Percentiles rank a stretch among this genome's conserved stretches.
These are phyloP conservation scores for Arthromyces matolae DNA, from an alignment of 768 basidiomycete genomes.

Conservation along the genomic window DNA sequence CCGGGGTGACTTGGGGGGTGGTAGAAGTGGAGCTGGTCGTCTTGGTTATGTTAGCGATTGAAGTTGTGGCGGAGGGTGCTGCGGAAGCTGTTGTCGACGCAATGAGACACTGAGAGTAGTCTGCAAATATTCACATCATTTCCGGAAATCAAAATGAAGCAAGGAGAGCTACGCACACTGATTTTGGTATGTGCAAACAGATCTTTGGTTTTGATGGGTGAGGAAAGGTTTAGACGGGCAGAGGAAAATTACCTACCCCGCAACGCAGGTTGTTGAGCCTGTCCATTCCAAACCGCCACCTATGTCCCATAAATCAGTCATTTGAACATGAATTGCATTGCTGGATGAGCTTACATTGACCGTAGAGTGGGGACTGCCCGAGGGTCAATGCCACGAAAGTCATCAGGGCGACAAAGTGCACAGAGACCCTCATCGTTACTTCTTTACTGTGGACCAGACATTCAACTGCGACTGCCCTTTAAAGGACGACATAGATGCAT, in stretches of 20 bases:
- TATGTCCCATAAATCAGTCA: too few relatives aligned
- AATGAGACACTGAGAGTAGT: conserved; percentile 39
- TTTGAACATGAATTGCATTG: neutral
- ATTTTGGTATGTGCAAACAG: conserved; percentile 23
- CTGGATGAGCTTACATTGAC: conserved; percentile 14
- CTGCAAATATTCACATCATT: conserved; percentile 20
- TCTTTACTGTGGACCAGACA: too few relatives aligned
- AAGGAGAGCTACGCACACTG: conserved; percentile 21
- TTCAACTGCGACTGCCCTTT: too few relatives aligned
- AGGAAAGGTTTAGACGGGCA: neutral
- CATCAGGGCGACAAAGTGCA: conserved; percentile 8
- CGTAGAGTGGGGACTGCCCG: conserved; percentile 16
- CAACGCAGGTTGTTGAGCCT: conserved; percentile 38
- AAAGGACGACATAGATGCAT: too few relatives aligned
- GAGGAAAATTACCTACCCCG: conserved; percentile 26
- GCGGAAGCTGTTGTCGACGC: conserved; percentile 1
- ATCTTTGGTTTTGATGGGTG: conserved; percentile 7
- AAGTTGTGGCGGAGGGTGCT: neutral
- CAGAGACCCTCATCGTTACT: neutral
- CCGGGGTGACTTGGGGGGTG: conserved; percentile 9
- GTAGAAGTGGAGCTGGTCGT: conserved; percentile 7
- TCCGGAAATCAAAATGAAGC: neutral
- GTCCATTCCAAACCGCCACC: conserved; percentile 33
- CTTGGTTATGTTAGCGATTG: conserved; percentile 3
- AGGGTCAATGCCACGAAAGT: conserved; percentile 8